Base-by-base conservation (phyloP, 1,284 basidiomycete species). In the Trichosporon sp. region DNA sequence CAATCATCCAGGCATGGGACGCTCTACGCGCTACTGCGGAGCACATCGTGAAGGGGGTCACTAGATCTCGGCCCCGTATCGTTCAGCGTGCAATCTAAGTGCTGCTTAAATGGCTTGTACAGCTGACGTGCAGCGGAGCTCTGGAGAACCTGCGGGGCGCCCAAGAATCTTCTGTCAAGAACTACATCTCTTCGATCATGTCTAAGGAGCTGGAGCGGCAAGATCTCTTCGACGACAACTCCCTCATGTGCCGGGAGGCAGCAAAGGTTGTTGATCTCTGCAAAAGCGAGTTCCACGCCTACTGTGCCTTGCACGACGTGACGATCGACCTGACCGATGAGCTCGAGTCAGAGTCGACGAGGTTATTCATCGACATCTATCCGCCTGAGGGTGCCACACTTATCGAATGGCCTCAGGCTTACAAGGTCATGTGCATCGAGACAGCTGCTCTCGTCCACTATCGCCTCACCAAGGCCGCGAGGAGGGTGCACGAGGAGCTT, bases 401-500 rank as follows among this genome's bases (percentile, higher is more conserved):
- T 16, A 35, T 11, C 31, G 16, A n/a, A 10, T 63, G 59, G 59
- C 31, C 31, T 16, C 3, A 35, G 4, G 31, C 7, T 5, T 63
- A 63, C 14, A 12, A n/a, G 14, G 32, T 8, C 8, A 7, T 63
- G 14, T 63, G 59, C 16, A 37, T 63, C 4, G 59, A 63, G 35
- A 63, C 59, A 4, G 59, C 59, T 4, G 21, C 32, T 5, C 59
- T 63, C 16, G 59, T 63, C 6, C 59, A 37, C 16, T 14, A 37
- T 6, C 59, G 59, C 14, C 59, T 63, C 16, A 35, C 59, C 59
- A 35, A n/a, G 14, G 59, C 59, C 4, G 31, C 59, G 6, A 63
- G 32, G 32, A 37, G 59, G 32, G 31, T 63, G 1, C 59, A 63
- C 31, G 59, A 35, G 59, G 59, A 63, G 59, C 14, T 63, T 10